Conservation (phyloP, 208 protist genomes). For the Leishmania gerbilli region DNA sequence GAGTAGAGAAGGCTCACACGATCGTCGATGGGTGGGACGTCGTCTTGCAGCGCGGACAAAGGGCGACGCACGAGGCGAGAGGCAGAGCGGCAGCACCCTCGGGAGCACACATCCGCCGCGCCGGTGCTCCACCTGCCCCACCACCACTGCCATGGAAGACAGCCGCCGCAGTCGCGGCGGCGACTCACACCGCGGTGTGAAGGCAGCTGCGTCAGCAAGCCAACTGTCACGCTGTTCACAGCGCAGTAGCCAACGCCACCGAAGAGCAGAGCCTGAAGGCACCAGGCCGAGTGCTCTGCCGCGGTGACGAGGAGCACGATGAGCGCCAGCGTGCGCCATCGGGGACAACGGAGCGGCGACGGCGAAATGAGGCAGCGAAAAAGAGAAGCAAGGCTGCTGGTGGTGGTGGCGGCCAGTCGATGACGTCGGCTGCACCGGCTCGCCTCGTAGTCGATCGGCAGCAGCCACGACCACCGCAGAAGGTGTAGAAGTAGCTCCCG, state of each 20-base stretch:
- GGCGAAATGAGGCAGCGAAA: not conserved
- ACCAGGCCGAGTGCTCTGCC: conserved; percentile 5
- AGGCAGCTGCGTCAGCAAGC: conserved; percentile 11
- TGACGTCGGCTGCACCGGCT: conserved; percentile 2
- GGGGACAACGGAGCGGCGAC: not conserved
- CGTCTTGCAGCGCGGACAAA: not conserved
- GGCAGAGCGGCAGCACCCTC: not conserved
- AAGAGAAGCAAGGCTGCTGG: not conserved
- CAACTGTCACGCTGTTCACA: conserved; percentile 9
- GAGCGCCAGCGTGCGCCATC: conserved; percentile 10
- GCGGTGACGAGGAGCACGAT: conserved; percentile 9
- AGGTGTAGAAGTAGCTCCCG: conserved; percentile 56
- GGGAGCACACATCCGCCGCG: not conserved
- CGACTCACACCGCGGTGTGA: conserved; percentile 10
- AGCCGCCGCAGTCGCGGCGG: not conserved
- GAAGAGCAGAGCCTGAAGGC: conserved; percentile 3
- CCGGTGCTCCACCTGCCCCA: not conserved
- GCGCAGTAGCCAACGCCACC: not conserved
- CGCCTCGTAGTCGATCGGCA: conserved; percentile 49
- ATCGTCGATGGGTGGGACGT: conserved; percentile 27
- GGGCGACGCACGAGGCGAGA: conserved; percentile 13
- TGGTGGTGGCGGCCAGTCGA: not conserved
- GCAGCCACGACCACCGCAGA: conserved; percentile 58
- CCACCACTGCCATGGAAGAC: not conserved
- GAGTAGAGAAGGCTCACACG: conserved; percentile 46